phyloP scores from a whole-genome alignment of 2,329 filamentous ascomycete genomes.

The Dactylellina parvicollis region DNA sequence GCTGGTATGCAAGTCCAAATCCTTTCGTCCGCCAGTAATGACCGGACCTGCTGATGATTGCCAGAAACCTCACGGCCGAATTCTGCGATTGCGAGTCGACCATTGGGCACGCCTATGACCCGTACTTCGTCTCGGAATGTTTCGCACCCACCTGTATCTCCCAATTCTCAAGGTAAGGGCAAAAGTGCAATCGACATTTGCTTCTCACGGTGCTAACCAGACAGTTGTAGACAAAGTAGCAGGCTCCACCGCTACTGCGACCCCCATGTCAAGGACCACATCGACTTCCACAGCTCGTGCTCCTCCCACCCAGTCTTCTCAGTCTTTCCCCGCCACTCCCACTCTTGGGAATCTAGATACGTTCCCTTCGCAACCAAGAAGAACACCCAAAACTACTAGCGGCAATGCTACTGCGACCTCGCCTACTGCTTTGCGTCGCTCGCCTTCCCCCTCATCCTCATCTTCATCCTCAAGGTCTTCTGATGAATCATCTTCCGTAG shows the following conservation, averaged over 20 bases:
- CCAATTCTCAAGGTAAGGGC: conserved; percentile 47
- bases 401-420: conserved; percentile 54
- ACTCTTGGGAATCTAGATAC: conserved; percentile 44
- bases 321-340: conserved; percentile 54
- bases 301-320: conserved; percentile 50
- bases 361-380: conserved; percentile 39
- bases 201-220: conserved; percentile 8
- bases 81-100: conserved; percentile 43
- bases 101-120: conserved; percentile 47
- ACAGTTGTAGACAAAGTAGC: conserved; percentile 35
- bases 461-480: conserved; percentile 33
- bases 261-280: conserved; percentile 47
- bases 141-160: conserved; percentile 34
- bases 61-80: conserved; percentile 35
- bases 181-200: conserved; percentile 1
- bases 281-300: conserved; percentile 49
- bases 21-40: neutral
- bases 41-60: neutral
- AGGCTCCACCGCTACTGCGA: conserved; percentile 9
- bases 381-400: conserved; percentile 51
- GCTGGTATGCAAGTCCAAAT: conserved; percentile 19
- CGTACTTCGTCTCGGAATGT: conserved; percentile 51
- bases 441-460: conserved; percentile 32
- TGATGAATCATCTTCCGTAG: conserved; percentile 31
- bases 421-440: conserved; percentile 37